Evolutionary conservation across 1,139 yeast genomes (phyloP).

Genomic region (Pichia sp.): DNA sequence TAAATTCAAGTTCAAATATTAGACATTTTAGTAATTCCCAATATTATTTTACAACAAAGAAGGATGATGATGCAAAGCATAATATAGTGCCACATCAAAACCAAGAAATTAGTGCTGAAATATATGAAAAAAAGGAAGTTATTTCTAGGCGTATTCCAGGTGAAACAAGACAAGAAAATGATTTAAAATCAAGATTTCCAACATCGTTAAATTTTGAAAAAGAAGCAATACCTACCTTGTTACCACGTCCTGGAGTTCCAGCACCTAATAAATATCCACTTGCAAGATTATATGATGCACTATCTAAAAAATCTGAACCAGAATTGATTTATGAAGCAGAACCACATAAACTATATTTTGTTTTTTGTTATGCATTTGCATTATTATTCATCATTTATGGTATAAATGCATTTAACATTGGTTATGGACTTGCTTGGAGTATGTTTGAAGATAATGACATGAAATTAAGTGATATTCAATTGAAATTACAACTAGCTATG

Average conservation of each 20-base stretch:
- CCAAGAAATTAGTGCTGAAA: constrained; percentile 19
- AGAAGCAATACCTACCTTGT: constrained; percentile 59
- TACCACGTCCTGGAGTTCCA: constrained; percentile 73
- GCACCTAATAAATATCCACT: constrained; percentile 56
- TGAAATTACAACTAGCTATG: constrained; percentile 21
- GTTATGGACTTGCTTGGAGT: constrained; percentile 45
- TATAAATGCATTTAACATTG: constrained; percentile 53
- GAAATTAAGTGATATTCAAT: constrained; percentile 31
- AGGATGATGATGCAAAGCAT: neutral
- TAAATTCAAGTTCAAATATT: neutral
- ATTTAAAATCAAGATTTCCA: constrained; percentile 47
- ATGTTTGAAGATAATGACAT: constrained; percentile 55
- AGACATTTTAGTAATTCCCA: constrained; percentile 1
- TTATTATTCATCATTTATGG: constrained; percentile 65
- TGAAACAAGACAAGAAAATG: constrained; percentile 46
- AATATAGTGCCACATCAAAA: constrained; percentile 7
- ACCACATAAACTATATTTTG: constrained; percentile 71
- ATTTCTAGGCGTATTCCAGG: constrained; percentile 47
- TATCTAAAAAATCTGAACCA: constrained; percentile 53
- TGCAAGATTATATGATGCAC: constrained; percentile 56
- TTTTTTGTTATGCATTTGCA: constrained; percentile 64
- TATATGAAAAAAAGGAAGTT: constrained; percentile 23
- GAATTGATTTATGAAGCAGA: constrained; percentile 80
- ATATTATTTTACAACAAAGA: neutral
- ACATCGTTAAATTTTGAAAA: constrained; percentile 55